Evolutionary conservation across 345 rosid genomes (phyloP).

Genomic region (Camelina sativa): DNA sequence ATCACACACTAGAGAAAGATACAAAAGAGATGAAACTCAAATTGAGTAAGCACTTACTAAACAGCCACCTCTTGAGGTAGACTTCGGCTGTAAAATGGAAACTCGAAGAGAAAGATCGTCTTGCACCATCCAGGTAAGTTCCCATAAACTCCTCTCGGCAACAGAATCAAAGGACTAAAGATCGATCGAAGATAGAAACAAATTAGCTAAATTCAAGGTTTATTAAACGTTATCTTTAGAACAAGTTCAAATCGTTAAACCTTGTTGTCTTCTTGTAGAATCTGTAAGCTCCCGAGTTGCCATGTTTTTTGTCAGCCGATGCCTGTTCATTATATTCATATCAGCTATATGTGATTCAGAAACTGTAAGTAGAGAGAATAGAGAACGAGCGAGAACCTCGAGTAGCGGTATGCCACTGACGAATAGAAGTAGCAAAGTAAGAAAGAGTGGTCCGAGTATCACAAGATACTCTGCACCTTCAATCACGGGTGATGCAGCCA

Average conservation of each 20-base stretch:
- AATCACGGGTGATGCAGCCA: slow-evolving; percentile 71
- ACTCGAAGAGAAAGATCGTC: slow-evolving; percentile 63
- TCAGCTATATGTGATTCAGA: slow-evolving; percentile 12
- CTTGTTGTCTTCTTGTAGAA: slow-evolving; percentile 77
- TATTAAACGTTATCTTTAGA: neutral
- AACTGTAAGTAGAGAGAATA: neutral
- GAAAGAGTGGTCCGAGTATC: slow-evolving; percentile 78
- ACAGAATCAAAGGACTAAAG: slow-evolving; percentile 80
- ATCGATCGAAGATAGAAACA: slow-evolving; percentile 6
- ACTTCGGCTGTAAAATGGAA: slow-evolving; percentile 74
- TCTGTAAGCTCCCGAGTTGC: slow-evolving; percentile 64
- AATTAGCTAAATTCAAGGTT: slow-evolving; percentile 8
- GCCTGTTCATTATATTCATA: slow-evolving; percentile 51
- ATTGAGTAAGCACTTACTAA: slow-evolving; percentile 54
- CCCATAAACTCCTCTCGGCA: slow-evolving; percentile 67
- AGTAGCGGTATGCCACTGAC: slow-evolving; percentile 91
- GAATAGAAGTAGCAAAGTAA: slow-evolving; percentile 78
- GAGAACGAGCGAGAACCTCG: slow-evolving; percentile 59
- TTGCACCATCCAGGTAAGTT: slow-evolving; percentile 81
- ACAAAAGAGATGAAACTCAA: slow-evolving; percentile 27
- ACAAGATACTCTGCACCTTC: slow-evolving; percentile 92
- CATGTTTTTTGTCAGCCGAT: slow-evolving; percentile 84
- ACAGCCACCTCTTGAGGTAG: slow-evolving; percentile 58
- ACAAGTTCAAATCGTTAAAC: slow-evolving; percentile 37
- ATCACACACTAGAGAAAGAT: slow-evolving; percentile 13